Evolutionary conservation across 768 basidiomycete genomes (phyloP).

Genomic region (Coprinellus micaceus): DNA sequence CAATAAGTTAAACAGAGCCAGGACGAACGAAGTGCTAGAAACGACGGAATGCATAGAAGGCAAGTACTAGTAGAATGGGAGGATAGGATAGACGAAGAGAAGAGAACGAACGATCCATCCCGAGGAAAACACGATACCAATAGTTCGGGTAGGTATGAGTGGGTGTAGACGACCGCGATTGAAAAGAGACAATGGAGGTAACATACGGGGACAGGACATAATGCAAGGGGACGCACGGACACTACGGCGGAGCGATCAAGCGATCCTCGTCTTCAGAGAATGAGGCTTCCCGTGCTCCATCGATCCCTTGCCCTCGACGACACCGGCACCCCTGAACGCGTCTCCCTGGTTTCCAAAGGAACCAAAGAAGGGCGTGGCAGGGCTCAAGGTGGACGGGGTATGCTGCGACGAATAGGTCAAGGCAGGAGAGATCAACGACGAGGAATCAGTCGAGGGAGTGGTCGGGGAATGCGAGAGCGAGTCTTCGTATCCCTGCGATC

Average conservation of each 20-base stretch:
- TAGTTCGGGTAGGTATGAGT: no score
- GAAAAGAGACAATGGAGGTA: no score
- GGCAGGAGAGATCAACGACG: constrained; percentile 61
- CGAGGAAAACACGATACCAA: no score
- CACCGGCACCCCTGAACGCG: constrained; percentile 21
- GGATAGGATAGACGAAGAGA: no score
- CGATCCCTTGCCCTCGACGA: background rate
- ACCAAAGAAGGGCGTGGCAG: constrained; percentile 68
- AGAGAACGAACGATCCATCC: no score
- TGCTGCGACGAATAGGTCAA: constrained; percentile 65
- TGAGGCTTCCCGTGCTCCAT: background rate
- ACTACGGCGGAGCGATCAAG: background rate
- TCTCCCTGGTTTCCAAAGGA: constrained; percentile 43
- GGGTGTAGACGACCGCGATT: no score
- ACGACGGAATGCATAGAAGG: no score
- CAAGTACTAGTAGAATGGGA: no score
- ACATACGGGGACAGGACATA: no score
- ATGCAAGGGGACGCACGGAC: no score
- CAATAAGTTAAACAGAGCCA: no score
- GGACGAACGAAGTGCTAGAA: no score
- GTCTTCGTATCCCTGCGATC: background rate
- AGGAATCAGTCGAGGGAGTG: constrained; percentile 17
- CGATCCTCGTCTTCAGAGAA: background rate
- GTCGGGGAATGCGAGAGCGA: constrained; percentile 10
- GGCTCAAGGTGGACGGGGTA: constrained; percentile 63